Percentiles rank a stretch among this genome's conserved stretches.
Evolutionary conservation across 1,284 basidiomycete genomes (phyloP).

Genomic region (Irpex rosettiformis): DNA sequence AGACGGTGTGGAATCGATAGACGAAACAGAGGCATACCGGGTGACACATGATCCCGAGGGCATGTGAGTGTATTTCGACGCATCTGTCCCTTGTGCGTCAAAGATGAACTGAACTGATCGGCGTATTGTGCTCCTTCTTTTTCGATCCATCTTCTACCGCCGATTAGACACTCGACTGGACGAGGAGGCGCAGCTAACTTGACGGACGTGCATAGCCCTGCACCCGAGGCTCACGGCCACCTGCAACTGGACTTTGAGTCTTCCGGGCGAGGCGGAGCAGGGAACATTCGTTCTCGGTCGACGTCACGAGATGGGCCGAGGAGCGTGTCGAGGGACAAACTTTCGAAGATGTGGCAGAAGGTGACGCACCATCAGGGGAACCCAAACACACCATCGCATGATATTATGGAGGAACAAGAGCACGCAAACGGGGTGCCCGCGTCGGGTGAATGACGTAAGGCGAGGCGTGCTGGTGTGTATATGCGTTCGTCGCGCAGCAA

Average conservation of each 20-base stretch:
- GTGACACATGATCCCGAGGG: constrained; percentile 30
- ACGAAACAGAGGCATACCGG: constrained; percentile 43
- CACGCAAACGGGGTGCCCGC: neutral
- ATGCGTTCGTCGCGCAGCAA: constrained; percentile 20
- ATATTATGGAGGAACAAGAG: constrained; percentile 8
- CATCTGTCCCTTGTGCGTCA: neutral
- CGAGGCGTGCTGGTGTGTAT: constrained; percentile 23
- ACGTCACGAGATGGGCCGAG: constrained; percentile 33
- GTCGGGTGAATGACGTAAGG: constrained; percentile 23
- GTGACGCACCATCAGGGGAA: constrained; percentile 14
- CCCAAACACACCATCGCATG: constrained; percentile 17
- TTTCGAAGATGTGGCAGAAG: constrained; percentile 20
- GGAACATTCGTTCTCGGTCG: constrained; percentile 59
- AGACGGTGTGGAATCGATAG: constrained; percentile 24
- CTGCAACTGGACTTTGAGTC: constrained; percentile 31
- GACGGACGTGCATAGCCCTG: constrained; percentile 36
- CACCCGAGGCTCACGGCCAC: constrained; percentile 32
- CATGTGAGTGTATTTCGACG: constrained; percentile 34
- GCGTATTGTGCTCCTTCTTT: constrained; percentile 1
- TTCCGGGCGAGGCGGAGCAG: constrained; percentile 70
- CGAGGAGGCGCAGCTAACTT: constrained; percentile 68
- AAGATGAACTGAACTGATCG: constrained; percentile 1
- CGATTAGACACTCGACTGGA: constrained; percentile 70
- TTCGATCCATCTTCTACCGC: neutral
- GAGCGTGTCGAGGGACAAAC: constrained; percentile 15